Conservation (phyloP, 2,329 filamentous ascomycete species). For the Arthroderma sp. region DNA sequence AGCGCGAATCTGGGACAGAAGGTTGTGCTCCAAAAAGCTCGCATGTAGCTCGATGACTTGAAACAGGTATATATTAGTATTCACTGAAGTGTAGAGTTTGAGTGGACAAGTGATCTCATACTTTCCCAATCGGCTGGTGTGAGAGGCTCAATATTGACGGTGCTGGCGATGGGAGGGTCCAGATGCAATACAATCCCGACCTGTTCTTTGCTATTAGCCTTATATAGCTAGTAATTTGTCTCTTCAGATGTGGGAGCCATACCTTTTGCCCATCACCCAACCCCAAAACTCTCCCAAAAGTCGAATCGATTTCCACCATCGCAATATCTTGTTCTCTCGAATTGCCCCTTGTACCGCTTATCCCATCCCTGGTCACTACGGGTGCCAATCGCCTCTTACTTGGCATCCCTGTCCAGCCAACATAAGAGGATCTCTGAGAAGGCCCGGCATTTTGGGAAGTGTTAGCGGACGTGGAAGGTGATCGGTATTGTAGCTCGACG, state of each 20-base stretch:
- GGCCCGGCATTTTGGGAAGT: constrained; percentile 33
- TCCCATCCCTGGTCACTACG: constrained; percentile 60
- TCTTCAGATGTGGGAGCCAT: constrained; percentile 16
- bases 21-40: constrained; percentile 85
- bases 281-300: constrained; percentile 63
- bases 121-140: constrained; percentile 95
- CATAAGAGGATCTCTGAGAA: constrained; percentile 58
- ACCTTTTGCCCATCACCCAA: constrained; percentile 73
- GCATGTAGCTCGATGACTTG: constrained; percentile 86
- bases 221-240: neutral
- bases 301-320: constrained; percentile 75
- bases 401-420: constrained; percentile 96
- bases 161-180: constrained; percentile 82
- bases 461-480: constrained; percentile 37
- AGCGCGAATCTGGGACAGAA: constrained; percentile 82
- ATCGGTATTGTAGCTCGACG: constrained; percentile 73
- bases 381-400: constrained; percentile 71
- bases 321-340: constrained; percentile 61
- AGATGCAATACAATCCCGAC: constrained; percentile 60
- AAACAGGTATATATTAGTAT: constrained; percentile 7
- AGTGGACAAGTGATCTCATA: constrained; percentile 21
- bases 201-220: constrained; percentile 24
- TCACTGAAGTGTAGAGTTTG: neutral
- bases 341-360: constrained; percentile 46
- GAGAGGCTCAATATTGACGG: constrained; percentile 89